Conservation (phyloP, 2,329 filamentous ascomycete genomes). For the Nothophoma quercina region DNA sequence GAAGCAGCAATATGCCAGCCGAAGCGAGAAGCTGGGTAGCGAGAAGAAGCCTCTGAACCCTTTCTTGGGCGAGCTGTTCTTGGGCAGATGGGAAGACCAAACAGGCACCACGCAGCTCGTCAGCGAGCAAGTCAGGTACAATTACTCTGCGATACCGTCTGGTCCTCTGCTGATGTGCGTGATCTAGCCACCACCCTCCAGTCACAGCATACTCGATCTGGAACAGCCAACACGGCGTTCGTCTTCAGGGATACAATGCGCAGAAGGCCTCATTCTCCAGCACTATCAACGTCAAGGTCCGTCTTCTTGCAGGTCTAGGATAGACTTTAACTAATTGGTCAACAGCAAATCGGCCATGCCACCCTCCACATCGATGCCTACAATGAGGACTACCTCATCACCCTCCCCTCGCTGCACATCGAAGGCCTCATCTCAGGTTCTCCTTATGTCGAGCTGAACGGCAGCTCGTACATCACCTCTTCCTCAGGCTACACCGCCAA, state of each 20-base stretch:
- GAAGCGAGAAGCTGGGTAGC: conserved; percentile 82
- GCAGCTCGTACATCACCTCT: conserved; percentile 82
- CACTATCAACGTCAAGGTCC: conserved; percentile 85
- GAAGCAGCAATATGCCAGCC: conserved; percentile 80
- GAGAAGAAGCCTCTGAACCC: conserved; percentile 99
- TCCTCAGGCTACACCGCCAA: conserved; percentile 86
- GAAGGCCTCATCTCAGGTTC: conserved; percentile 87
- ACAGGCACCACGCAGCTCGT: conserved; percentile 84
- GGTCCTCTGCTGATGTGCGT: conserved; percentile 17
- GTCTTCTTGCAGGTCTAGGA: background rate
- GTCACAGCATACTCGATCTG: conserved; percentile 93
- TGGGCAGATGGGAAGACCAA: conserved; percentile 87
- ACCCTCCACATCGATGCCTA: conserved; percentile 74
- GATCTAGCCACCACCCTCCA: conserved; percentile 80
- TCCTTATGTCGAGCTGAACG: conserved; percentile 91
- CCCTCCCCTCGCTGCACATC: conserved; percentile 88
- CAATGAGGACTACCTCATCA: conserved; percentile 85
- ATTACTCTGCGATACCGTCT: too few species aligned
- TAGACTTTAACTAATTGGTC: background rate
- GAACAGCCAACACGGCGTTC: conserved; percentile 82
- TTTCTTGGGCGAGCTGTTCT: conserved; percentile 92
- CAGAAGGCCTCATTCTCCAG: conserved; percentile 95
- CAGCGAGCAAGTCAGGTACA: conserved; percentile 87
- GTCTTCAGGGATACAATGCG: conserved; percentile 84
- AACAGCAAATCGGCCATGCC: conserved; percentile 82